Evolutionary conservation across 306 rosid species (phyloP), one percentile per base, ranked within the genome.

Genomic region (Clitoria ternatea): DNA sequence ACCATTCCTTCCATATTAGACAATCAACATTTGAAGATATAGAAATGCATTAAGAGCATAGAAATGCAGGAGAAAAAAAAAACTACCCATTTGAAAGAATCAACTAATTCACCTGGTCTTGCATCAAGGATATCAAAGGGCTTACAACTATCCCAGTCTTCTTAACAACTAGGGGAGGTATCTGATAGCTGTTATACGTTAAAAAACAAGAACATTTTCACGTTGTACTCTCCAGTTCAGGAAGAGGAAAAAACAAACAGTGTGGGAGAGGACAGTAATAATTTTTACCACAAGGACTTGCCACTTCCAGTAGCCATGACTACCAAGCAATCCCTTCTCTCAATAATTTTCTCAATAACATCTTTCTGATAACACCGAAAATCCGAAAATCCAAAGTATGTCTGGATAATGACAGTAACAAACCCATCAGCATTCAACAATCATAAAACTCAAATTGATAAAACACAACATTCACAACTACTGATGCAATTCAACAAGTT

Each of bases 251-350:
- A 59, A 19, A 48, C 12, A 50, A 3, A 29, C 13, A 9, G 45
- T 22, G 20, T 49, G n/a, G 29, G 23, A 62, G 35, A 1, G 44
- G 9, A 2, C 3, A 7, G 1, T 5, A 20, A 60, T 17, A 59
- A 2, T 57, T 53, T 53, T 82, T 86, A 88, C 95, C 98, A 92
- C 64, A 92, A 72, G 52, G 98, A 92, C 71, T 92, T 92, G 35
- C 96, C 98, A 68, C 95, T 92, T 17, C 98, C 98, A 69, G 98
- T 92, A 64, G 92, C 98, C 98, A 87, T 87, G 77, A 92, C 96
- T 59, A 89, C 93, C 77, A 92, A 69, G 33, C 87, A 84, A 77
- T 89, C 98, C 73, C 83, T 89, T 81, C 82, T 85, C 24, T 77
- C 81, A 7, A 89, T 75, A 64, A 92, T 83, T 48, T 84, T 72